Evolutionary conservation across 2,329 filamentous ascomycete species (phyloP), one percentile per base, ranked within the genome.

Genomic region (Aspergillus neotritici): DNA sequence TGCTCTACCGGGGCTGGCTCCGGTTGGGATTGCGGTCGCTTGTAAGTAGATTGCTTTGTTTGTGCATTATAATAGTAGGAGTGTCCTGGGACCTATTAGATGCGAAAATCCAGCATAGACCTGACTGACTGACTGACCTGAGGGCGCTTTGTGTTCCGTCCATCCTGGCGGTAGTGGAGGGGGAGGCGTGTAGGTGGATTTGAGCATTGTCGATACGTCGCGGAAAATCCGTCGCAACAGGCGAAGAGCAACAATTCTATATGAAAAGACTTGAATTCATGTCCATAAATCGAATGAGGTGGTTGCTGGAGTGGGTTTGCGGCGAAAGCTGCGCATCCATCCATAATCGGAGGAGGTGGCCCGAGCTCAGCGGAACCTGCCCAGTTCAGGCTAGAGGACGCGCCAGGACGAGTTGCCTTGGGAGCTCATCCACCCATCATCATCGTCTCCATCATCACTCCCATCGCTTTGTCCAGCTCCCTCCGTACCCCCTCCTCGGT

Each of bases 131-230:
- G 47, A 61, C 66, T 43, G 66, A 79, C 80, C 80, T 39, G 84
- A 84, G 5, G 89, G 90, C 40, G 90, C 88, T 67, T 83, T 90
- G 69, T 96, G 89, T 66, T 94, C 87, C n/a, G 86, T 87, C 90
- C 90, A 96, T 50, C 87, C 89, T 34, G 83, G 75, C 21, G 83
- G 84, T 1, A 96, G 73, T 30, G 86, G 80, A 35, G 79, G 73
- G 8, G 77, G 75, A 15, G 80, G 75, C 47, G 78, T 80, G 66
- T 90, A 82, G n/a, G 86, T 90, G 14, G 84, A 87, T 61, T 82
- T 88, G 37, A 91, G 72, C 84, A 88, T 88, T 35, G 33, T 58
- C 5, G 29, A 21, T 28, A 32, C 21, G 34, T 25, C 14, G 12
- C 13, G 14, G 31, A 38, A 38, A 16, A 17, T 16, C 4, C 11